Evolutionary conservation across 371 early-diverging fungal genomes (phyloP), one percentile per base, ranked within the genome.

Genomic region (Apophysomyces sp.): DNA sequence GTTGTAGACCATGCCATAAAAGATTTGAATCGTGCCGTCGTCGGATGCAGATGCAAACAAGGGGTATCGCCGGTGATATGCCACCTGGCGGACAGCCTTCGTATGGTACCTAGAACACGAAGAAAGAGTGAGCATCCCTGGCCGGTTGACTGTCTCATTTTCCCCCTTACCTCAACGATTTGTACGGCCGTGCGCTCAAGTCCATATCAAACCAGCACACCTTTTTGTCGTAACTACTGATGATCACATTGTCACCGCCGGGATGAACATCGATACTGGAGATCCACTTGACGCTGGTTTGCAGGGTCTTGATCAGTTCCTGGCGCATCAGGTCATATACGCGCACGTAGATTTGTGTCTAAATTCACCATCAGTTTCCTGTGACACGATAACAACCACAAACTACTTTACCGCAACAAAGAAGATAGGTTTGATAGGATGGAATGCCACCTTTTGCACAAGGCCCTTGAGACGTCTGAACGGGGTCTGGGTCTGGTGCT

Each of bases 171-270:
- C 93, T 78, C 53, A 97, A 79, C 6, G 94, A 91, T 68, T 93
- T 93, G 81, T 96, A 98, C 11, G 99, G 97, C 76, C 87, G 91
- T 62, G 88, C 68, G 8, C 94, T 90, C 62, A 97, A 81, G 73
- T 98, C 98, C 72, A 95, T 75, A 80, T 98, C 99, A 70, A 96
- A 98, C 99, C 99, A 98, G 65, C 90, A 89, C 18, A 97, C 81
- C 55, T 89, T 87, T 70, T 92, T 93, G 70, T 98, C 99, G 67
- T 95, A 97, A 39, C 91, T 91, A 49, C 99, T 98, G 57, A 97
- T 85, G 56, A 98, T 89, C 53, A 98, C 78, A 76, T 98, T 94
- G 71, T 98, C 98, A 64, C 85, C 86, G 58, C 86, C 88, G 26
- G 98, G 96, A 70, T 98, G 99, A 49, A 97, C 75, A 72, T 94